phyloP scores from a whole-genome alignment of 805 yeast species.

The Metschnikowia picachoensis region DNA sequence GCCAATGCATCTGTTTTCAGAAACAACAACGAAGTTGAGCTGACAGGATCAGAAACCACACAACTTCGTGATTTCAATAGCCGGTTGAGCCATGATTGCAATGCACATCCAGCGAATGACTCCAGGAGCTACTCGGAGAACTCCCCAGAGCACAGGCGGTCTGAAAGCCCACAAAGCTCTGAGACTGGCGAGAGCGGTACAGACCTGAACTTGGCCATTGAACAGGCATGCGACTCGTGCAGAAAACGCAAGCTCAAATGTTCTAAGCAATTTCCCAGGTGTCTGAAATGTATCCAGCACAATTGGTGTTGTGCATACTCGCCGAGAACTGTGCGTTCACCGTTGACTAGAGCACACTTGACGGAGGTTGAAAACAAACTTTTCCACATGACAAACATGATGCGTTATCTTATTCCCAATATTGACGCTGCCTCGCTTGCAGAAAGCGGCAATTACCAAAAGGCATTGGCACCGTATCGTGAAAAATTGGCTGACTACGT shows the following conservation, averaged over 20 bases:
- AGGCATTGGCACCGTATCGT: conserved; percentile 11
- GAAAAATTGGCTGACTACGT: conserved; percentile 5
- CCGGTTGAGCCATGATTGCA: too few relatives aligned
- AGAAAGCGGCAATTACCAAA: conserved; percentile 17
- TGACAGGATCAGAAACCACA: too few relatives aligned
- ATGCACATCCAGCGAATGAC: too few relatives aligned
- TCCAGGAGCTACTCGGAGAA: background rate
- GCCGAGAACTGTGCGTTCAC: conserved; percentile 74
- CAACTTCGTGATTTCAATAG: too few relatives aligned
- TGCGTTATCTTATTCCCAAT: conserved; percentile 32
- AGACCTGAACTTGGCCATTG: conserved; percentile 26
- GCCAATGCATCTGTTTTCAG: too few relatives aligned
- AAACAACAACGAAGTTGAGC: too few relatives aligned
- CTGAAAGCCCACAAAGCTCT: too few relatives aligned
- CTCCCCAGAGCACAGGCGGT: too few relatives aligned
- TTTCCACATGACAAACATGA: conserved; percentile 26
- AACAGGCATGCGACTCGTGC: conserved; percentile 79
- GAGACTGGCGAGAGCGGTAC: too few relatives aligned
- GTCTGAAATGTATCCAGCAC: conserved; percentile 70
- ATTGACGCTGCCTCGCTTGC: conserved; percentile 20
- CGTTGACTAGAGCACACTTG: conserved; percentile 75
- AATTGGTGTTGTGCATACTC: conserved; percentile 74
- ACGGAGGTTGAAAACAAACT: conserved; percentile 64
- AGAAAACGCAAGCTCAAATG: conserved; percentile 76
- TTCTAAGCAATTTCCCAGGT: conserved; percentile 72